phyloP scores from a whole-genome alignment of 768 basidiomycete genomes.

The Mycena leptocephala region DNA sequence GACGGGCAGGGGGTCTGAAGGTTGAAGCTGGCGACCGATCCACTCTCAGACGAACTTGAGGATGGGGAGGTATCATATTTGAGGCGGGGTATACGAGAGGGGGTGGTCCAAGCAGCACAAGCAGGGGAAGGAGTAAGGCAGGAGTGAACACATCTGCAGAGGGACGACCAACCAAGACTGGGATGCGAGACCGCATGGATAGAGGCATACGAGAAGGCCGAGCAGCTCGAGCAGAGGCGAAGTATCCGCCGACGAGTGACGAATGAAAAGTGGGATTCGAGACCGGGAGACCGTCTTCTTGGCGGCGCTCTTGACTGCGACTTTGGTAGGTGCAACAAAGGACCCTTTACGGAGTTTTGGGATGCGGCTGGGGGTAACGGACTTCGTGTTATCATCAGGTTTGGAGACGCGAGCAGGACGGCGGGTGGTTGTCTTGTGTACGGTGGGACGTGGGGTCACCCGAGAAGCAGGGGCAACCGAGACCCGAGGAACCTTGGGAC shows the following conservation, averaged over 20 bases:
- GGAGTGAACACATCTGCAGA: not conserved
- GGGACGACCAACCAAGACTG: not conserved
- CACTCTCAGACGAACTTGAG: not conserved
- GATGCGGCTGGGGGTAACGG: not conserved
- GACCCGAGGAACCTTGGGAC: too few relatives aligned
- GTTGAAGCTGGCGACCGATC: not conserved
- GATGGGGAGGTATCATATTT: not conserved
- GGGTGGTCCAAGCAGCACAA: not conserved
- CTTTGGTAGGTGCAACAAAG: not conserved
- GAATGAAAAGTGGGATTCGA: not conserved
- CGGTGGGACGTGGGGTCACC: not conserved
- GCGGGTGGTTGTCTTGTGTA: not conserved
- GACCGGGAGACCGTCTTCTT: not conserved
- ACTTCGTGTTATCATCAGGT: not conserved
- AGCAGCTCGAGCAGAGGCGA: too few relatives aligned
- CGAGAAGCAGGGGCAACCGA: not conserved
- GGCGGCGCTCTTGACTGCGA: not conserved
- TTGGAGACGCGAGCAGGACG: not conserved
- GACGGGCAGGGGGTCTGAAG: constrained; percentile 1
- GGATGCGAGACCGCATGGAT: not conserved
- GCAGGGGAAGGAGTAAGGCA: not conserved
- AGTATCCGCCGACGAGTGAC: not conserved
- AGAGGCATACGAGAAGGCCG: too few relatives aligned
- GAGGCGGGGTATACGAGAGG: not conserved
- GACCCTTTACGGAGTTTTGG: not conserved